A percentile compares a stretch with the other conserved stretches of the same genome.
These are phyloP conservation scores for Ophiostoma pallidulum DNA, from an alignment of 2,329 filamentous ascomycete species.

Conservation along the genomic window DNA sequence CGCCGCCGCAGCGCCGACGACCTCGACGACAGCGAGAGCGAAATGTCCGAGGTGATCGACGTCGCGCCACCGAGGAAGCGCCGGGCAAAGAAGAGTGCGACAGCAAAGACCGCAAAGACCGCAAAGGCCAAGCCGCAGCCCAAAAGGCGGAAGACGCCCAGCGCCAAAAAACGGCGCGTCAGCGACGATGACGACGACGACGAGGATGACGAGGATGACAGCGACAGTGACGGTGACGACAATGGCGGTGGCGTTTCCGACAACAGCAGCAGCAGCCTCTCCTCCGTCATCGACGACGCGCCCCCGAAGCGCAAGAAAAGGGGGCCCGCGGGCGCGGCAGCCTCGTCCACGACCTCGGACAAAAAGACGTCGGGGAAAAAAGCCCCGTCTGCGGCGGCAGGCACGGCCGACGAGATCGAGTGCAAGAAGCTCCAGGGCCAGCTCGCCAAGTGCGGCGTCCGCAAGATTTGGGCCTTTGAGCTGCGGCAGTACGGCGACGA, in stretches of 20 bases:
- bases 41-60: constrained; percentile 9
- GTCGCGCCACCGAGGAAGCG: background rate
- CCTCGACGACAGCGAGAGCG: background rate
- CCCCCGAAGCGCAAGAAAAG: constrained; percentile 26
- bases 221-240: constrained; percentile 36
- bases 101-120: background rate
- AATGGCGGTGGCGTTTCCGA: constrained; percentile 73
- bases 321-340: constrained; percentile 30
- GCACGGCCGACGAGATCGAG: constrained; percentile 59
- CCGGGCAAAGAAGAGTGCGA: background rate
- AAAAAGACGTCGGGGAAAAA: constrained; percentile 31
- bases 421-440: constrained; percentile 84
- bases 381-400: constrained; percentile 21
- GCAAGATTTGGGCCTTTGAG: constrained; percentile 84
- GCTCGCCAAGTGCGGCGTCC: constrained; percentile 80
- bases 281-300: constrained; percentile 67
- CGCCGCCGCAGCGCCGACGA: background rate
- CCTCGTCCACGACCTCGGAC: constrained; percentile 23
- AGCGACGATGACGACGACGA: background rate
- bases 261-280: constrained; percentile 44
- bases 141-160: background rate
- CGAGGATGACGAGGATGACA: too few species aligned
- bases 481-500: constrained; percentile 66
- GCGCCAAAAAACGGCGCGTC: background rate
- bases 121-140: background rate